Base-by-base conservation (phyloP, 2,329 filamentous ascomycete species). In the Fusarium sp. region DNA sequence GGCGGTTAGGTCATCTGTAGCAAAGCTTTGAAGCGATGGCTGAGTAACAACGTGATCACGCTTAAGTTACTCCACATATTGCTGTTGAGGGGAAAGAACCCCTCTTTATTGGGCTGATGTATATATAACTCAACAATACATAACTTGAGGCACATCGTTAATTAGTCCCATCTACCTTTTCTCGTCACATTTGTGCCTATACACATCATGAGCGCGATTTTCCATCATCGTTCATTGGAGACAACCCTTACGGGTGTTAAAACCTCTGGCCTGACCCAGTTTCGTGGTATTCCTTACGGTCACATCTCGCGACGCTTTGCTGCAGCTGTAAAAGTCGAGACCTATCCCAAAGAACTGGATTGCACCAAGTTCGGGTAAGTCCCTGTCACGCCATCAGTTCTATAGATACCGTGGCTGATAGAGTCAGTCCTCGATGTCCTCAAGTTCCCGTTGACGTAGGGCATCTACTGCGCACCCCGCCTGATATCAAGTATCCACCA, bases 401-500 rank as follows among this genome's bases (percentile, higher is more conserved):
- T 18, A 12, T n/a, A n/a, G n/a, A n/a, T n/a, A n/a, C n/a, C n/a
- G 5, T 12, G 3, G 16, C 47, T 39, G 8, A 50, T 18, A 6
- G 4, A 4, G 2, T 2, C 0, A 83, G 81, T 6, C 81, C 82
- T 3, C 76, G 77, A 58, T 84, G 82, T 38, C 82, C 82, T 5
- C 82, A 84, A 47, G 73, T 74, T 3, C 60, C 76, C 18, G 63
- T 83, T 2, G 82, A 84, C 28, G 76, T 83, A 1, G 77, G 81
- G 2, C 79, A 83, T 60, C 68, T 84, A 18, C 68, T 84, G 23
- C 81, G 82, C 11, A 77, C 83, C 3, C 82, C 82, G 0, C 76
- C 77, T 8, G 72, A n/a, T n/a, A n/a, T n/a, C n/a, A n/a, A 78
- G 8, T 12, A 38, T 18, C 61, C 63, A 0, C 7, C 6, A 0